These are phyloP conservation scores for Coniophora puteana DNA, from an alignment of 1,284 basidiomycete species.

Conservation along the genomic window DNA sequence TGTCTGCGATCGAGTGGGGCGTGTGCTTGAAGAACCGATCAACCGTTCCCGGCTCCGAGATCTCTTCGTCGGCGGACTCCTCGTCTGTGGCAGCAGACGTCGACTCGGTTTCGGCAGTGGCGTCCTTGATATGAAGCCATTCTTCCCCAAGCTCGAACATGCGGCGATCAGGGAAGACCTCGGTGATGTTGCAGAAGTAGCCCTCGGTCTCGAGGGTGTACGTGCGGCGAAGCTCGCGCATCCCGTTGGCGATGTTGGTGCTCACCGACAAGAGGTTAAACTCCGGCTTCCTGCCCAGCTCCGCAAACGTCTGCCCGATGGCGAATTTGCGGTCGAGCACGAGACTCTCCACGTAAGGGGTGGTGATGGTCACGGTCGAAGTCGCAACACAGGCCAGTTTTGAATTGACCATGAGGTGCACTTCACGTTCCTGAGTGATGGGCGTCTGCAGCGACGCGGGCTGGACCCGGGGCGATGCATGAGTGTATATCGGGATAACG, in stretches of 20 bases:
- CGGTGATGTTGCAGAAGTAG: no score
- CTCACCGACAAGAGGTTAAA: no score
- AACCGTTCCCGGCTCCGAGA: not conserved
- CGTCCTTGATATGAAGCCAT: no score
- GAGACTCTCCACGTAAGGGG: slow-evolving; percentile 7
- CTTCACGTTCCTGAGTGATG: slow-evolving; percentile 19
- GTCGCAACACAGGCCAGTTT: slow-evolving; percentile 15
- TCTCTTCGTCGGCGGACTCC: not conserved
- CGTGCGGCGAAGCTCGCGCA: no score
- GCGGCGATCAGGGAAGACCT: no score
- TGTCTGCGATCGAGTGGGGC: slow-evolving; percentile 14
- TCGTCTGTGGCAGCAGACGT: no score
- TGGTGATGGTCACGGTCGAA: slow-evolving; percentile 13
- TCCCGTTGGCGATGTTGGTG: no score
- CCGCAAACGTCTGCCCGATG: not conserved
- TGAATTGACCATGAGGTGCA: slow-evolving; percentile 20
- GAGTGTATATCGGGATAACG: slow-evolving; percentile 16
- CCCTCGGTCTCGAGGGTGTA: no score
- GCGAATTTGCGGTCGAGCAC: slow-evolving; percentile 17
- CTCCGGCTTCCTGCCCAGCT: not conserved
- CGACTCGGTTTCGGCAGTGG: no score
- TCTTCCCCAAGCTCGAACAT: no score
- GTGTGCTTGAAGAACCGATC: not conserved
- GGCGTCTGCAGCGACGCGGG: slow-evolving; percentile 13
- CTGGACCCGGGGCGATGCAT: slow-evolving; percentile 8